A percentile compares a stretch with the other conserved stretches of the same genome.
Evolutionary conservation across 345 rosid species (phyloP).

Genomic region (Bruguiera sexangula): DNA sequence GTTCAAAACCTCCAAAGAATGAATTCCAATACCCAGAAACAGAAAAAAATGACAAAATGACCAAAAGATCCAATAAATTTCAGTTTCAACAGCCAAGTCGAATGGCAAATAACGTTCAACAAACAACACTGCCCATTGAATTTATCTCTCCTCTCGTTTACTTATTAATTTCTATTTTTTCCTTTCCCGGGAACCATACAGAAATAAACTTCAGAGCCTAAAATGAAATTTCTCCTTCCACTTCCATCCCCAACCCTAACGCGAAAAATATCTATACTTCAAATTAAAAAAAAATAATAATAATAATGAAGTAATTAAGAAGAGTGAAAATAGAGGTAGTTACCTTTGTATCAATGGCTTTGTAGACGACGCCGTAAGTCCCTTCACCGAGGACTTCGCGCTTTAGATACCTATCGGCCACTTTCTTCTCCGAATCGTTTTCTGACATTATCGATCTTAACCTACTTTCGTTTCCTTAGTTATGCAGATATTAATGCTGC

Average conservation of each 20-base stretch:
- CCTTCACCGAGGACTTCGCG: conserved; percentile 90
- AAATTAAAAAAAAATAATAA: not conserved
- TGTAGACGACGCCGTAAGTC: conserved; percentile 87
- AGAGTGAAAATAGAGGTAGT: conserved; percentile 9
- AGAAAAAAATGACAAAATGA: not conserved
- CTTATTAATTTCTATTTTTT: not conserved
- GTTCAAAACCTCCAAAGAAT: not conserved
- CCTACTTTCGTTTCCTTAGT: too few species aligned
- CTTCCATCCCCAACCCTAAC: not conserved
- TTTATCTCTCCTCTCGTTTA: too few species aligned
- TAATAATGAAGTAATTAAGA: not conserved
- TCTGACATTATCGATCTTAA: conserved; percentile 35
- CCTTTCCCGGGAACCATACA: not conserved
- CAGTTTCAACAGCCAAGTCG: not conserved
- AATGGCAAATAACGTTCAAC: not conserved
- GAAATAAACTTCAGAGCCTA: not conserved
- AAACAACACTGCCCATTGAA: too few species aligned
- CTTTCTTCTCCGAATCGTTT: conserved; percentile 65
- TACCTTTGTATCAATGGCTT: conserved; percentile 88
- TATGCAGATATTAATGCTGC: too few species aligned
- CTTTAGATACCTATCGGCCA: conserved; percentile 86
- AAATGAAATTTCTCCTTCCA: not conserved
- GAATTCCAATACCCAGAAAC: not conserved
- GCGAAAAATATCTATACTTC: not conserved
- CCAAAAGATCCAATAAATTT: not conserved